Conservation (phyloP, 2,329 filamentous ascomycete species). For the Apiospora rasikravindrae region DNA sequence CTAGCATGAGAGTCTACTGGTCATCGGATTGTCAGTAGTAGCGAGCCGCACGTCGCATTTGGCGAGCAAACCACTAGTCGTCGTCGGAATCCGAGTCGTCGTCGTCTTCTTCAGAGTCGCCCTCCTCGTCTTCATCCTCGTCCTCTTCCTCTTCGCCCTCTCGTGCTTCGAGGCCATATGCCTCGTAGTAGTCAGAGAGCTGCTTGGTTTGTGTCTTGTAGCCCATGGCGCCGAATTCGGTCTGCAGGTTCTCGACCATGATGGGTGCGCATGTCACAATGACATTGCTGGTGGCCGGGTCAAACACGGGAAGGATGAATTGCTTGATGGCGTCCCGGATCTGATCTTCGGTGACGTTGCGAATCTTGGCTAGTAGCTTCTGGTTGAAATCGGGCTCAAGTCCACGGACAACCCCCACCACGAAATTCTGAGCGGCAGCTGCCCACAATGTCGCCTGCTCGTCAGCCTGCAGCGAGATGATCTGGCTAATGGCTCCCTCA, state of each 20-base stretch:
- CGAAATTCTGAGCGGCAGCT: slow-evolving; percentile 83
- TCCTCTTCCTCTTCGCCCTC: slow-evolving; percentile 57
- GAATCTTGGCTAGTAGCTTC: slow-evolving; percentile 76
- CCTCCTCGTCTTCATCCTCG: slow-evolving; percentile 26
- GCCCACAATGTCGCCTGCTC: slow-evolving; percentile 84
- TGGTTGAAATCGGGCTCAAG: slow-evolving; percentile 80
- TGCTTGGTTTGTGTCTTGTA: slow-evolving; percentile 79
- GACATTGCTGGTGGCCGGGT: slow-evolving; percentile 79
- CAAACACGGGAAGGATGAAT: slow-evolving; percentile 80
- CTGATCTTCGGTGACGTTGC: slow-evolving; percentile 76
- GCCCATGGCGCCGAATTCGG: slow-evolving; percentile 74
- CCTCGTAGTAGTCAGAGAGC: slow-evolving; percentile 83
- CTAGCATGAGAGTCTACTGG: background rate
- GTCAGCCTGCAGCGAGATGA: slow-evolving; percentile 85
- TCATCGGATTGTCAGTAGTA: background rate
- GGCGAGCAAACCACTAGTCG: slow-evolving; percentile 8
- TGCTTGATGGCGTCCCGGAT: slow-evolving; percentile 76
- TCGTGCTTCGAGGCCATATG: slow-evolving; percentile 77
- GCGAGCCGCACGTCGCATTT: slow-evolving; percentile 10
- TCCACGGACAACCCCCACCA: slow-evolving; percentile 78
- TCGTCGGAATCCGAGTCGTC: slow-evolving; percentile 21
- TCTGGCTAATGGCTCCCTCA: slow-evolving; percentile 87
- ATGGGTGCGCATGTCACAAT: slow-evolving; percentile 87
- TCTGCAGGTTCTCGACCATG: slow-evolving; percentile 81
- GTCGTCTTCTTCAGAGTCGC: slow-evolving; percentile 14